Base-by-base conservation (phyloP, 805 yeast species). In the Ogataea nitratoaversa region DNA sequence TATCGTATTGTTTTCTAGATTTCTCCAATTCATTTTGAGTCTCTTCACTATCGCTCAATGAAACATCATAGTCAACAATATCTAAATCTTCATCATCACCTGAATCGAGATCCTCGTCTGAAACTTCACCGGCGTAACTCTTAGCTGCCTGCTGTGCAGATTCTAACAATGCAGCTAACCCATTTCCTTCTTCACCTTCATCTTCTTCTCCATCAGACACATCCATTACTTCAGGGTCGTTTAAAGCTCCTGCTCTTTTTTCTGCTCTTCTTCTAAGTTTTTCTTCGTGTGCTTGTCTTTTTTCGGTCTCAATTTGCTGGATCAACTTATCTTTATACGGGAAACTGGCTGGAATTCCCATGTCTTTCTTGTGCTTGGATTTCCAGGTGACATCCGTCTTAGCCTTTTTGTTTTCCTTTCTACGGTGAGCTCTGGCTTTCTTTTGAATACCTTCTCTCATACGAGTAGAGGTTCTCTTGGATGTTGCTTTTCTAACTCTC, bases 321-420 rank as follows among this genome's bases (percentile, higher is more conserved):
- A 93, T 68, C 42, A 93, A 79, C 63, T 77, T 76, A 48, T 85
- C 95, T 63, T 91, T 93, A 70, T 89, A 93, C 25, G 99, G 99
- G 74, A 89, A 93, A 54, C 82, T 80, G 38, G 95, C 71, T 41
- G 99, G 99, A 53, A 93, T 91, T 49, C 98, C 98, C 9, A 91
- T 90, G 62, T 90, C 97, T 66, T 87, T 91, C 56, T 78, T 79
- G 42, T 67, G 66, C 56, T 81, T 79, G 14, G 96, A 85, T 61
- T 78, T 88, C 99, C 99, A 93, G 13, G 98, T 93, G 4, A 78
- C 79, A 62, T 91, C 97, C 59, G 78, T 89, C 74, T 93, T 93
- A 16, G 95, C 76, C 19, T 62, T 50, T 67, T 93, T 93, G 54
- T 73, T 76, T 61, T 85, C 84, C 60, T 93, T 93, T 65, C 95